Evolutionary conservation across 73 alveolate species (phyloP), one percentile per base, ranked within the genome.

Genomic region (Symbiodinium natans): DNA sequence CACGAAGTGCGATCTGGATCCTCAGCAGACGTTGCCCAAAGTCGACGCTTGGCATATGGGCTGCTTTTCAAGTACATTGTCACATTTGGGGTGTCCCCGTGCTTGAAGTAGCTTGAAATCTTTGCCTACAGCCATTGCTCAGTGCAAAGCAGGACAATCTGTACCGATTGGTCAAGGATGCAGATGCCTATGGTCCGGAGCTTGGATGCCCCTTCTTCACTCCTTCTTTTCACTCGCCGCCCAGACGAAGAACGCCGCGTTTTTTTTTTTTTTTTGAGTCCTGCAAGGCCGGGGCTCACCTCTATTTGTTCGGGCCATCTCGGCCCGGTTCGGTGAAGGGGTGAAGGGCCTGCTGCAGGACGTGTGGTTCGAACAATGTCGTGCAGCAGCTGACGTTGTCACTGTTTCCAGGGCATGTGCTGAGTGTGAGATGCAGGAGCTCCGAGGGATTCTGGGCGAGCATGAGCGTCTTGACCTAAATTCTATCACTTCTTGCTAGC

Each of bases 321-420:
- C 96, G 36, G 96, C 96, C 46, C 87, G 96, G 31, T 89, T 89
- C 46, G 96, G 96, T 5, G 96, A 89, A 15, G 96, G 96, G 63
- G 52, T 89, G 31, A 6, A 36, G 23, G 96, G 96, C 39, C 46
- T 89, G 43, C 86, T 89, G 52, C 86, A 89, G 86, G 93, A 42
- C 34, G 1, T 7, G 68, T 4, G 68, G 17, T 46, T 19, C 25
- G 59, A 13, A 21, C 25, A 46, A 46, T 19, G 9, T n/a, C n/a
- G n/a, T n/a, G n/a, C n/a, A n/a, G n/a, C n/a, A n/a, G n/a, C n/a
- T n/a, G n/a, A n/a, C n/a, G n/a, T n/a, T n/a, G n/a, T n/a, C n/a
- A n/a, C n/a, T n/a, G n/a, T 46, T 46, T 46, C 21, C 59, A 6
- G 13, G 6, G 59, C 59, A 46, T 13, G 59, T 46, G 59, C 13